Percentiles rank a stretch among this genome's conserved stretches.
These are phyloP conservation scores for Mycena haematopus DNA, from an alignment of 768 basidiomycete genomes.

Conservation along the genomic window DNA sequence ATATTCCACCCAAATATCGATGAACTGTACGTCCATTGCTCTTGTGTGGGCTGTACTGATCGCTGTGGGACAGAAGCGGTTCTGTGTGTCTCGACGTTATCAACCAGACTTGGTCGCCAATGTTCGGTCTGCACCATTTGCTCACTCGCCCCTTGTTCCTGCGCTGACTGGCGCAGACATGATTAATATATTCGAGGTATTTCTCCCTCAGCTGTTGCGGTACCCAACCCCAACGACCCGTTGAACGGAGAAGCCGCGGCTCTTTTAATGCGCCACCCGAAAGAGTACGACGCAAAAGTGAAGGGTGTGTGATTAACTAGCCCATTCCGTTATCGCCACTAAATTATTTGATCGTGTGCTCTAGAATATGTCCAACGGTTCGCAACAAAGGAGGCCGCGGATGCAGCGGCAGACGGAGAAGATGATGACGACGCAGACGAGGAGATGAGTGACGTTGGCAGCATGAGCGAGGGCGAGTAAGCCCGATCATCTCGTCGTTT, in stretches of 20 bases:
- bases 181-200: slow-evolving; percentile 99
- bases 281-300: slow-evolving; percentile 93
- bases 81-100: slow-evolving; percentile 99
- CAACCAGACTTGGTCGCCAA: slow-evolving; percentile 99
- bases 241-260: slow-evolving; percentile 98
- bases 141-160: slow-evolving; percentile 1
- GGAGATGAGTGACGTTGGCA: slow-evolving; percentile 88
- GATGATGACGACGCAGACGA: slow-evolving; percentile 78
- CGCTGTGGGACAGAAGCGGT: slow-evolving; percentile 73
- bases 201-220: slow-evolving; percentile 94
- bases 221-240: slow-evolving; percentile 98
- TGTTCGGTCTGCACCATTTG: slow-evolving; percentile 81
- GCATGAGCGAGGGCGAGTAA: slow-evolving; percentile 75
- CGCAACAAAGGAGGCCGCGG: slow-evolving; percentile 89
- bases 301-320: slow-evolving; percentile 63
- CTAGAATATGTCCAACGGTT: slow-evolving; percentile 95
- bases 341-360: neutral
- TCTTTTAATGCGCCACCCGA: slow-evolving; percentile 95
- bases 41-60: slow-evolving; percentile 19
- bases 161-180: slow-evolving; percentile 66
- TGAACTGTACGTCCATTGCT: slow-evolving; percentile 76
- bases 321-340: neutral
- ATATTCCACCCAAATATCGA: slow-evolving; percentile 99
- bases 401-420: slow-evolving; percentile 67
- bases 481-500: slow-evolving; percentile 26